Evolutionary conservation across 768 basidiomycete genomes (phyloP), one percentile per base, ranked within the genome.

Genomic region (Epithele typhae): DNA sequence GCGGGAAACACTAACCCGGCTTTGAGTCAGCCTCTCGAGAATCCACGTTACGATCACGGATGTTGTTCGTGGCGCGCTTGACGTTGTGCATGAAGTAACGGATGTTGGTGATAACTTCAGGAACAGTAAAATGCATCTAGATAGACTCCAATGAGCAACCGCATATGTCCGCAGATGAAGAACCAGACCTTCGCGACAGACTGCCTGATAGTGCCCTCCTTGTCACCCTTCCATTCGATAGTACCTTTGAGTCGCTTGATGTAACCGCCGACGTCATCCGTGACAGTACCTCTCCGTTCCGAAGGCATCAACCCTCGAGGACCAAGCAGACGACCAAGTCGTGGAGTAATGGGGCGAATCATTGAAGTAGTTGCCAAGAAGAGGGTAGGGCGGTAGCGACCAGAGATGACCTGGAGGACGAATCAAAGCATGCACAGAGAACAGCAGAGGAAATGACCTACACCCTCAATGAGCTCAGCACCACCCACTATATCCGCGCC

Each of bases 261-360:
- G 53, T 87, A 94, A 11, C 81, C 82, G 12, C 75, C 83, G 34
- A 97, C 74, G 49, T 97, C 91, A 40, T 92, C 88, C 1, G 91
- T 90, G 17, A 98, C 95, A 1, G 94, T 94, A 4, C 96, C 96
- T 47, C 93, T 78, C 64, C 93, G 83, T 52, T 87, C 90, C 6
- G 89, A 87, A 10, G 96, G 96, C 94, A 99, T 96, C 37, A 98
- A 69, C 46, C 95, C 95, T 43, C 90, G 81, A 34, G 92, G 94
- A 57, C 95, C 67, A 67, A 88, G 71, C 65, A 86, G 68, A 69
- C 89, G 69, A 64, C 81, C 93, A 2, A 98, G 75, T 59, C 78
- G 83, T 4, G 87, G 81, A 11, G 86, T 84, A 51, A 98, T 89
- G 25, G 81, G 67, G 37, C 81, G 77, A 44, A 92, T 79, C 59